Evolutionary conservation across 129 eudicot genomes (phyloP), one percentile per base, ranked within the genome.

Genomic region (Deinandra increscens): DNA sequence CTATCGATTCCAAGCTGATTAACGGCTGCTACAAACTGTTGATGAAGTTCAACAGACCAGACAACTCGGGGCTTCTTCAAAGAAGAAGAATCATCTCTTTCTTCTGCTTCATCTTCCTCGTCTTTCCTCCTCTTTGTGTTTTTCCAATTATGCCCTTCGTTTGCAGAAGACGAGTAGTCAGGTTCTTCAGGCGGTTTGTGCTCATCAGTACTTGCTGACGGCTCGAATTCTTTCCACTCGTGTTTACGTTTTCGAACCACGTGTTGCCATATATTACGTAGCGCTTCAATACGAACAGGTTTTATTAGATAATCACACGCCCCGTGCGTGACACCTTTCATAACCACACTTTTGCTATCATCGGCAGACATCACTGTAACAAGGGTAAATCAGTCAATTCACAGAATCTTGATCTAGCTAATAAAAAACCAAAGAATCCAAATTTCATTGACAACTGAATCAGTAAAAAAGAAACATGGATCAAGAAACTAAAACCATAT

Each of bases 191-290:
- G 64, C 7, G 68, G 71, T 38, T 78, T 87, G 33, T 58, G 81
- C 31, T 81, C 84, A 23, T 83, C 83, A 7, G 85, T 73, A 50
- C 99, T 93, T 48, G 93, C 87, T 1, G 93, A 85, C 29, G 81
- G 91, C 68, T 94, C 99, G 14, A 83, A 42, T 41, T 89, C 99
- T 75, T 81, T 94, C 93, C 88, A 85, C 73, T 84, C 85, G 42
- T 66, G 60, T 62, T 80, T 82, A 70, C 74, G 70, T 60, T 71
- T 76, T 55, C 95, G 80, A 37, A 84, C 70, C 38, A 84, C 95
- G 7, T 87, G 95, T 64, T 87, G 90, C 90, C 95, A 87, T 34
- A 87, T 84, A 15, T 81, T 85, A 77, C 83, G 84, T 46, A 86
- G 72, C 26, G 85, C 91, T 64, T 86, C 91, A 7, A 86, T 74